Evolutionary conservation across 2,329 filamentous ascomycete species (phyloP).

Genomic region (Fusarium keratoplasticum): DNA sequence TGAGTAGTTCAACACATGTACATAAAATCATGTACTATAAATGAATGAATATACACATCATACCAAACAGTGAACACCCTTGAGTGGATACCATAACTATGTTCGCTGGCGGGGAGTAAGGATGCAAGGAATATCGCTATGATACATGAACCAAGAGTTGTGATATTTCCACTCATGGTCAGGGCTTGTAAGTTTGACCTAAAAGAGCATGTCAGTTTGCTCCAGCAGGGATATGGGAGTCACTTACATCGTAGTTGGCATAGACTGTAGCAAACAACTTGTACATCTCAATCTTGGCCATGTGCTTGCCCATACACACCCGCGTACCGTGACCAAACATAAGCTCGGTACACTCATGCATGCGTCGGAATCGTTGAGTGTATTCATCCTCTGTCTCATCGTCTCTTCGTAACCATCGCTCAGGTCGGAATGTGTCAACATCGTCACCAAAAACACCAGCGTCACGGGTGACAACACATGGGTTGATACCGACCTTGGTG

Average conservation of each 20-base stretch:
- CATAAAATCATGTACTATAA: not conserved
- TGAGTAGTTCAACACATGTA: not conserved
- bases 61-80: not conserved
- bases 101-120: conserved; percentile 7
- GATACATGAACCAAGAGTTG: conserved; percentile 39
- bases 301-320: conserved; percentile 34
- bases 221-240: not conserved
- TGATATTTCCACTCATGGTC: conserved; percentile 29
- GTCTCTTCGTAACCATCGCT: conserved; percentile 20
- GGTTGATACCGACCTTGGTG: conserved; percentile 30
- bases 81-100: not conserved
- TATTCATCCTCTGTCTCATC: conserved; percentile 10
- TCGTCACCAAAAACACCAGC: conserved; percentile 23
- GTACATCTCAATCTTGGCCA: conserved; percentile 35
- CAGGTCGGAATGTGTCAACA: conserved; percentile 23
- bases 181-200: conserved; percentile 16
- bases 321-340: conserved; percentile 34
- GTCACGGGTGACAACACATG: conserved; percentile 29
- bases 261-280: conserved; percentile 34
- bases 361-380: conserved; percentile 11
- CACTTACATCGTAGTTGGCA: conserved; percentile 28
- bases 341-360: conserved; percentile 31
- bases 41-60: not conserved
- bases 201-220: not conserved
- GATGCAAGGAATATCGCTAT: conserved; percentile 30